Percentiles rank a stretch among this genome's conserved stretches.
phyloP scores from a whole-genome alignment of 2,329 filamentous ascomycete species.

The Ophiostoma quercus region DNA sequence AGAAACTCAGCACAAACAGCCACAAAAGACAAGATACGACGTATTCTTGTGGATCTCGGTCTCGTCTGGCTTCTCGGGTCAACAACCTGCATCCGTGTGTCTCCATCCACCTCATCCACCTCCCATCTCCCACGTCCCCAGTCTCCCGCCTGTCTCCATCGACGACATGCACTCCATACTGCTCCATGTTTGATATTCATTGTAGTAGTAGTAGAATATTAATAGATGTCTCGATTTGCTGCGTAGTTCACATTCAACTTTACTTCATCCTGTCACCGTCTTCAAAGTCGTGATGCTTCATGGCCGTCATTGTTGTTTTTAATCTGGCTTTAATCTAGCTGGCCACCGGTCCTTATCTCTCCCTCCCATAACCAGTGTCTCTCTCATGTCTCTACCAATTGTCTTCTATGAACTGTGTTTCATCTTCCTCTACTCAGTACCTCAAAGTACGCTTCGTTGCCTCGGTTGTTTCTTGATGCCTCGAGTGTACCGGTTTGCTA shows the following conservation, averaged over 20 bases:
- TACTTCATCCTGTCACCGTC: background rate
- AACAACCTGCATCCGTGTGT: background rate
- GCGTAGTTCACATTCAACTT: too few relatives aligned
- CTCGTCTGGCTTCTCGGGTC: conserved; percentile 7
- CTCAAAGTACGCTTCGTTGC: background rate
- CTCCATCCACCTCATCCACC: background rate
- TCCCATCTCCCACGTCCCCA: background rate
- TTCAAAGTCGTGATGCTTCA: background rate
- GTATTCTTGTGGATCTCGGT: conserved; percentile 16
- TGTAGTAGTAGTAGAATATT: background rate
- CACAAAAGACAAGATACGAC: background rate
- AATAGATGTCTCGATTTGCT: background rate
- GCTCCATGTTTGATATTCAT: background rate
- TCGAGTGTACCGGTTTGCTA: background rate
- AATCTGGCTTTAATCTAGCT: background rate
- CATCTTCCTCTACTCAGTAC: background rate
- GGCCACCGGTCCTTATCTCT: background rate
- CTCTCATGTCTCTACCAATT: background rate
- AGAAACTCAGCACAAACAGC: background rate
- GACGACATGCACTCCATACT: background rate
- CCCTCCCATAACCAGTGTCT: background rate
- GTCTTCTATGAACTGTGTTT: background rate
- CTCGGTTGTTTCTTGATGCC: background rate
- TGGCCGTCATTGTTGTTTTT: background rate
- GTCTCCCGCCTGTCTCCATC: conserved; percentile 1